Conservation (phyloP, 371 early-diverging fungal genomes). For the Mortierella sp. region DNA sequence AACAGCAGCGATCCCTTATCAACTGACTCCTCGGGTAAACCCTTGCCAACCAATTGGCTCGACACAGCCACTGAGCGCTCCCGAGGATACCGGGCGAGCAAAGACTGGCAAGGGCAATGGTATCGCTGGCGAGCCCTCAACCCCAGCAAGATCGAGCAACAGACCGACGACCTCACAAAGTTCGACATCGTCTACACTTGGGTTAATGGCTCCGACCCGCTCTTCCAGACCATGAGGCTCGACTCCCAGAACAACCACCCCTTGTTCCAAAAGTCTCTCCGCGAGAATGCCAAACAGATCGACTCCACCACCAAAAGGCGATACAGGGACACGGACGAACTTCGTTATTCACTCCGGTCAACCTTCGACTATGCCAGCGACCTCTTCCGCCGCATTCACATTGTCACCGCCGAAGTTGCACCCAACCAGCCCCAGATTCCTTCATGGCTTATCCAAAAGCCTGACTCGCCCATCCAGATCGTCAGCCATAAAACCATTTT, state of each 20-base stretch:
- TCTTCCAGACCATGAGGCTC: constrained; percentile 15
- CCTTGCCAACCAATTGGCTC: neutral
- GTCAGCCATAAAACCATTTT: constrained; percentile 44
- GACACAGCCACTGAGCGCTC: neutral
- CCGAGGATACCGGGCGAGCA: neutral
- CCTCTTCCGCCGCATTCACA: constrained; percentile 35
- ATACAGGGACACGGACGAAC: constrained; percentile 58
- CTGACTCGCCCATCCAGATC: constrained; percentile 17
- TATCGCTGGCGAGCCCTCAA: constrained; percentile 43
- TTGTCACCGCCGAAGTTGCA: constrained; percentile 30
- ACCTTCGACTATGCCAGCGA: constrained; percentile 27
- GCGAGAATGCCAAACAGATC: constrained; percentile 11
- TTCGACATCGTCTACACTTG: constrained; percentile 56
- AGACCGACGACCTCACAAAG: neutral
- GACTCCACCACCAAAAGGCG: constrained; percentile 19
- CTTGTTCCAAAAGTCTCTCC: constrained; percentile 13
- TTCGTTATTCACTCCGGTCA: constrained; percentile 57
- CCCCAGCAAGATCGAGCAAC: neutral
- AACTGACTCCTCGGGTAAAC: neutral
- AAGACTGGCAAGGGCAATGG: constrained; percentile 40
- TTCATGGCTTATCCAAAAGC: constrained; percentile 32
- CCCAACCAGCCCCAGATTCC: constrained; percentile 34
- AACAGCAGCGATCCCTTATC: neutral
- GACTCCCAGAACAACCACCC: constrained; percentile 21
- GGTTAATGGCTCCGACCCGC: constrained; percentile 57